Evolutionary conservation across 495 filamentous ascomycete species (phyloP), one percentile per base, ranked within the genome.

Genomic region (Neurospora tetraspora): DNA sequence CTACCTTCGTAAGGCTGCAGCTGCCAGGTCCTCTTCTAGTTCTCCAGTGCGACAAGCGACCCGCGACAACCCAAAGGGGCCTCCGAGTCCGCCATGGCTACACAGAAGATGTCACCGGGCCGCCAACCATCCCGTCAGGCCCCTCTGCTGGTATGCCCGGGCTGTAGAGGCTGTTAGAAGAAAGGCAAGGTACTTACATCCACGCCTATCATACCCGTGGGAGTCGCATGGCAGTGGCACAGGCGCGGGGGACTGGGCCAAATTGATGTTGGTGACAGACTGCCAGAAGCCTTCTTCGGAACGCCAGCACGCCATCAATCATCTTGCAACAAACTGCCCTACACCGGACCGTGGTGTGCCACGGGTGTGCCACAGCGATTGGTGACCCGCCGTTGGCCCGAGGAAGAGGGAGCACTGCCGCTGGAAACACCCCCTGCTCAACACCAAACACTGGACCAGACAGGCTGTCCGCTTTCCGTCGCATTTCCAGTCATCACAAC

Each of bases 401-500:
- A 75, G 75, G 78, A 70, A 76, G 59, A 34, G 68, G 71, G 71
- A 74, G 70, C 53, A 71, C 45, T 59, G 45, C 39, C 71, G 40
- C 42, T 23, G 73, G 59, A 76, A 40, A 39, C 59, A 68, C 18
- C 76, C 78, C 80, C 72, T 81, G 78, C 74, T 70, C 69, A 73
- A 75, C 70, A 68, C 74, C 76, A 79, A 71, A 81, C 77, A 77
- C 76, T 75, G 73, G 70, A 71, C 75, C 76, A 77, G 76, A 79
- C 75, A 77, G 75, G 75, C 72, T 74, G 71, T 70, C 40, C 71
- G 72, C 78, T 69, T 77, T 81, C 77, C 78, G 77, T 76, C 73
- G 71, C 71, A 53, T 70, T 70, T 76, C 77, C 74, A 72, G 77
- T 72, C 74, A 69, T 72, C 43, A 76, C 71, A 72, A 43, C 75